Evolutionary conservation across 805 yeast genomes (phyloP).

Genomic region (Priceomyces medius): DNA sequence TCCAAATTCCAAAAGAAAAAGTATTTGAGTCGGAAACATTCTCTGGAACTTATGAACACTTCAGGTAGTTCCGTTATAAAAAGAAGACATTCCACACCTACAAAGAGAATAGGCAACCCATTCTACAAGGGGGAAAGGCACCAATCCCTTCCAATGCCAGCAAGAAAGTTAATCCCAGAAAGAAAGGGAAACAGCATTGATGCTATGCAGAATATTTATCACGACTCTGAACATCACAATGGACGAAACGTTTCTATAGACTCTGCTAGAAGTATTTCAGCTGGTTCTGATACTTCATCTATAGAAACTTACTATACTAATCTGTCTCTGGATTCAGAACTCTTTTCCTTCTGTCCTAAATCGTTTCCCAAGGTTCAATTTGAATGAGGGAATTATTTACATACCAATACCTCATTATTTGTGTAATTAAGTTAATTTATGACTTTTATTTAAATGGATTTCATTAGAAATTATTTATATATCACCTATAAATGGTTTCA

Average conservation of each 20-base stretch:
- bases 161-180: not conserved
- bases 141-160: not conserved
- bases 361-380: not conserved
- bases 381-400: not conserved
- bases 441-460: not conserved
- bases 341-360: not conserved
- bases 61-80: slow-evolving; percentile 1
- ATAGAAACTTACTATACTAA: not conserved
- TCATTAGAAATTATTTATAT: too few relatives aligned
- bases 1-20: slow-evolving; percentile 6
- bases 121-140: slow-evolving; percentile 10
- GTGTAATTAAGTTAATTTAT: too few relatives aligned
- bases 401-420: not conserved
- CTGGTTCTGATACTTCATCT: slow-evolving; percentile 1
- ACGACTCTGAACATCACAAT: not conserved
- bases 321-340: not conserved
- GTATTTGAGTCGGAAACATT: not conserved
- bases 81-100: not conserved
- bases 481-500: slow-evolving; percentile 48
- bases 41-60: not conserved
- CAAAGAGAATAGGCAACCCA: slow-evolving; percentile 11
- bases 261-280: slow-evolving; percentile 1
- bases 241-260: not conserved
- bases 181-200: not conserved
- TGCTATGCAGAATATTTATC: not conserved